phyloP scores from a whole-genome alignment of 1,284 basidiomycete species.

The Ceratobasidium sp. region DNA sequence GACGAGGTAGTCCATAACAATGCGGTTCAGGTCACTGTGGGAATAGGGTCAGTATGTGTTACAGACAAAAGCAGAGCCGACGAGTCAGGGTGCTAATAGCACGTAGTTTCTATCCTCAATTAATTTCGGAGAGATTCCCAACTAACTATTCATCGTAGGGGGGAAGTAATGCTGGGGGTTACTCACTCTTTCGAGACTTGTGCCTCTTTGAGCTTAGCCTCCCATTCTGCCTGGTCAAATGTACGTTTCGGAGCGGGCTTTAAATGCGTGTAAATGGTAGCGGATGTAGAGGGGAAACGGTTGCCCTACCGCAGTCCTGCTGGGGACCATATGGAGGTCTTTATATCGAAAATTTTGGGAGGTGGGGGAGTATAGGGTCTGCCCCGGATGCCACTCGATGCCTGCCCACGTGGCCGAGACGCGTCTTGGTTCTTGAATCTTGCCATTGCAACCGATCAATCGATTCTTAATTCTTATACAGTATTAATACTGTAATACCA shows the following conservation, averaged over 20 bases:
- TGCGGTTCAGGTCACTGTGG: slow-evolving; percentile 85
- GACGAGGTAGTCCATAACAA: slow-evolving; percentile 98
- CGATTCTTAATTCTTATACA: slow-evolving; percentile 38
- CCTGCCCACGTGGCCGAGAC: slow-evolving; percentile 30
- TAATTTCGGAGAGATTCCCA: slow-evolving; percentile 87
- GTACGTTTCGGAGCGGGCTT: slow-evolving; percentile 24
- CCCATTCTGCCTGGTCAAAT: slow-evolving; percentile 52
- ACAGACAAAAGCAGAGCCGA: slow-evolving; percentile 42
- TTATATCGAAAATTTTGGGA: slow-evolving; percentile 35
- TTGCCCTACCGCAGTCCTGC: slow-evolving; percentile 19
- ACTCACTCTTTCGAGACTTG: slow-evolving; percentile 59
- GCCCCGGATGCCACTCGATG: slow-evolving; percentile 27
- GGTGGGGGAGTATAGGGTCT: slow-evolving; percentile 25
- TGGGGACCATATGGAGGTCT: slow-evolving; percentile 24
- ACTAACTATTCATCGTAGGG: slow-evolving; percentile 63
- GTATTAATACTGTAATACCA: too few relatives aligned
- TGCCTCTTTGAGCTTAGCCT: slow-evolving; percentile 53
- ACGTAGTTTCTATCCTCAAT: slow-evolving; percentile 40
- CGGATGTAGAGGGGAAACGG: slow-evolving; percentile 1
- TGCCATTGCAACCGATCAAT: slow-evolving; percentile 32
- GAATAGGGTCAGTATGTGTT: slow-evolving; percentile 52
- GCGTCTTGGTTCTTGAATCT: slow-evolving; percentile 30
- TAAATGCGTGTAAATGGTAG: not conserved
- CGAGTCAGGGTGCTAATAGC: slow-evolving; percentile 39
- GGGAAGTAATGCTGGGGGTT: not conserved